phyloP scores from a whole-genome alignment of 2,329 filamentous ascomycete genomes.

The Aureobasidium namibiae region DNA sequence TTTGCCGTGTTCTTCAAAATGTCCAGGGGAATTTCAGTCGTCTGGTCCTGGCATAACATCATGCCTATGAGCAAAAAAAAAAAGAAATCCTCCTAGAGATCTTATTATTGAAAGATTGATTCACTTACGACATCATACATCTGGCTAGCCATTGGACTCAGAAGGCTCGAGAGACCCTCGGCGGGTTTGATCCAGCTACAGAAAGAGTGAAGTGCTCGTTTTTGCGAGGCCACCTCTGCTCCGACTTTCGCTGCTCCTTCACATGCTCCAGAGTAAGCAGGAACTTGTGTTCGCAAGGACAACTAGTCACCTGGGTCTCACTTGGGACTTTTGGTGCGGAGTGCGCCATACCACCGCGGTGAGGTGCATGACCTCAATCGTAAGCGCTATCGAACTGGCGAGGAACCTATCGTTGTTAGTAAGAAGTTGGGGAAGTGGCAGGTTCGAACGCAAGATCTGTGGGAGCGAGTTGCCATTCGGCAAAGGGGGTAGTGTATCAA shows the following conservation, averaged over 20 bases:
- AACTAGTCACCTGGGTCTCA: background rate
- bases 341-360: background rate
- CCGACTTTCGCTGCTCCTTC: background rate
- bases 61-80: background rate
- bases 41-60: too few relatives aligned
- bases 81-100: background rate
- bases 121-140: background rate
- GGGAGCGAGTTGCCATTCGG: background rate
- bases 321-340: background rate
- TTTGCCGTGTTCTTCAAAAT: too few relatives aligned
- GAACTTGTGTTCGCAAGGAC: conserved; percentile 2
- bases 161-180: background rate
- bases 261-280: background rate
- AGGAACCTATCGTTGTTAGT: background rate
- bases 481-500: background rate
- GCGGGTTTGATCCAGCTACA: background rate
- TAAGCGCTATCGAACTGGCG: background rate
- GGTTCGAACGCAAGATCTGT: background rate
- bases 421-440: background rate
- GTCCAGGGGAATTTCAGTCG: too few relatives aligned
- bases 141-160: background rate
- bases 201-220: background rate
- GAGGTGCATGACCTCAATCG: background rate
- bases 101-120: background rate
- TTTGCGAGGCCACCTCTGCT: background rate